These are phyloP conservation scores for Entomortierella beljakovae DNA, from an alignment of 192 early-diverging fungal genomes.

Conservation along the genomic window DNA sequence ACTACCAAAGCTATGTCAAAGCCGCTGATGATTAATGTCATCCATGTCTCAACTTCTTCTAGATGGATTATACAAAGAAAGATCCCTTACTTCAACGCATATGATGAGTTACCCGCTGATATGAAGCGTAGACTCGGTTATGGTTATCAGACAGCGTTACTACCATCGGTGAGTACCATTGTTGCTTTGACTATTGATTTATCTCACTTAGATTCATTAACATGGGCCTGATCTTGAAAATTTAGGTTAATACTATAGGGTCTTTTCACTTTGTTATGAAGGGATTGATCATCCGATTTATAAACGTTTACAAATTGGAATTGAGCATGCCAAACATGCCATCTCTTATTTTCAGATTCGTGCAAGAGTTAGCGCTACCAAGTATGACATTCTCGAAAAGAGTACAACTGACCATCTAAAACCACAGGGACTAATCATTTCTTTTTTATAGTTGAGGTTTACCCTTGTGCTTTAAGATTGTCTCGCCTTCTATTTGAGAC, in stretches of 20 bases:
- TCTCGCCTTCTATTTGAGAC: neutral
- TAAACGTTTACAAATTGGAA: neutral
- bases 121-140: neutral
- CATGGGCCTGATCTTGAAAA: neutral
- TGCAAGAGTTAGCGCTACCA: slow-evolving; percentile 40
- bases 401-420: neutral
- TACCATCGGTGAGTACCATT: neutral
- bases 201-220: neutral
- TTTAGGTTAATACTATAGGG: neutral
- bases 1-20: neutral
- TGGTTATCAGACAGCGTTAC: neutral
- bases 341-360: slow-evolving; percentile 28
- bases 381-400: slow-evolving; percentile 31
- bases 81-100: slow-evolving; percentile 22
- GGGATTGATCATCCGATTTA: neutral
- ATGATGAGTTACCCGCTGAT: slow-evolving; percentile 6
- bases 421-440: neutral
- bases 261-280: neutral
- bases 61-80: slow-evolving; percentile 33
- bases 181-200: neutral
- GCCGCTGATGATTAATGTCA: neutral
- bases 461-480: slow-evolving; percentile 20
- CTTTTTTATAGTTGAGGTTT: slow-evolving; percentile 27
- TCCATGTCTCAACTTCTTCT: neutral
- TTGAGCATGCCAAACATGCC: slow-evolving; percentile 7